Conservation (phyloP, 73 alveolate species). For the Stentor roeselii region DNA sequence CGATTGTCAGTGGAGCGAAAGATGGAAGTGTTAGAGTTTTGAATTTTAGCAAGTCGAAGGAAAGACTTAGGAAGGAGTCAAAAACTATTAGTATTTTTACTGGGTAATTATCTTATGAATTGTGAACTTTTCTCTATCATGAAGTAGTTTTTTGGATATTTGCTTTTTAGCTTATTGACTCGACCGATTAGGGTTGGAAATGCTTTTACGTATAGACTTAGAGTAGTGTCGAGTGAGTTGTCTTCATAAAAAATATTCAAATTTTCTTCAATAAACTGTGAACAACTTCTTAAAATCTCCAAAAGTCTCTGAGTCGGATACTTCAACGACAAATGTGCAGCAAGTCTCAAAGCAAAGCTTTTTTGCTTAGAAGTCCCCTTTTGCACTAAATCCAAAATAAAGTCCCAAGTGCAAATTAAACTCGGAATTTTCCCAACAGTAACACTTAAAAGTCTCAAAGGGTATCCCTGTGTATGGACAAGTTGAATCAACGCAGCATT, state of each 20-base stretch:
- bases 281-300: slow-evolving; percentile 1
- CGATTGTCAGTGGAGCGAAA: background rate
- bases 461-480: slow-evolving; percentile 12
- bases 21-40: slow-evolving; percentile 2
- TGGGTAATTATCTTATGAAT: slow-evolving; percentile 9
- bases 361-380: slow-evolving; percentile 14
- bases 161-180: background rate
- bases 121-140: background rate
- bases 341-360: slow-evolving; percentile 9
- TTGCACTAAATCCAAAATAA: slow-evolving; percentile 2
- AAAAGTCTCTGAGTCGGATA: slow-evolving; percentile 13
- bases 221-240: background rate
- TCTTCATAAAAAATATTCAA: slow-evolving; percentile 10
- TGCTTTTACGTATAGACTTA: slow-evolving; percentile 1
- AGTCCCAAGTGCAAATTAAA: slow-evolving; percentile 21
- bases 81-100: background rate
- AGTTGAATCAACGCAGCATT: background rate
- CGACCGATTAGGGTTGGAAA: background rate
- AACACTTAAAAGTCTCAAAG: background rate
- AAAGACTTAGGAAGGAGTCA: background rate
- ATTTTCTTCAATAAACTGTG: slow-evolving; percentile 23
- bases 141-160: slow-evolving; percentile 9
- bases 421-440: slow-evolving; percentile 10
- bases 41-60: background rate
- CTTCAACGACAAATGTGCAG: slow-evolving; percentile 20